Base-by-base conservation (phyloP, 2,329 filamentous ascomycete species). In the Colletotrichum shisoi region DNA sequence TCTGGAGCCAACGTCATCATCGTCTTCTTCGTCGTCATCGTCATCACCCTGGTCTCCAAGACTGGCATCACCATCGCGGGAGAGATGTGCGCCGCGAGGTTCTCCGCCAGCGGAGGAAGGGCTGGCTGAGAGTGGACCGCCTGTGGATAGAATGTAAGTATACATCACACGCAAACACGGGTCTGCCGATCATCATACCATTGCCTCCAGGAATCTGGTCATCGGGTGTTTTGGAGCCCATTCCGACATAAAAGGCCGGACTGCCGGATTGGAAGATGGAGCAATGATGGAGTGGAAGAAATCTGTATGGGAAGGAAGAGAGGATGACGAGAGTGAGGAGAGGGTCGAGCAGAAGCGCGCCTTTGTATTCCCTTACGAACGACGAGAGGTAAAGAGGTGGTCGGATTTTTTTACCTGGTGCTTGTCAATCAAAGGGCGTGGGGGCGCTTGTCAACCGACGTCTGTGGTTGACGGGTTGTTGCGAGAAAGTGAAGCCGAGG, bases 61-160 rank as follows among this genome's bases (percentile, higher is more conserved):
- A 53, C 71, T 78, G 4, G 78, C 77, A 59, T 83, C 81, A 8
- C 80, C 80, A 63, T 83, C 81, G 48, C 77, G 75, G 67, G 77
- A 75, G 46, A 78, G 69, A 65, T 82, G 79, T 6, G 71, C 71
- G 40, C 80, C 81, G 8, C 79, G 78, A 45, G 79, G 78, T 67
- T 81, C 78, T 54, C 81, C 81, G 48, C 80, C 79, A 57, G 70
- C 64, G 45, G 67, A 69, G 67, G 67, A 71, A 58, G 71, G 39
- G 46, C 51, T 49, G 59, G 54, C 21, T 6, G 67, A 65, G 6
- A 70, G 71, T 62, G 67, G 70, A 54, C 75, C 51, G 45, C 53
- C 60, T 54, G 65, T 71, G 70, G 51, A 45, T 34, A 51, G 31
- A 34, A 34, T 34, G 62, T 73, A 62, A 73, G 74, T 63, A 72